Conservation (phyloP, 73 alveolate species). For the Paraurostyla sp. region DNA sequence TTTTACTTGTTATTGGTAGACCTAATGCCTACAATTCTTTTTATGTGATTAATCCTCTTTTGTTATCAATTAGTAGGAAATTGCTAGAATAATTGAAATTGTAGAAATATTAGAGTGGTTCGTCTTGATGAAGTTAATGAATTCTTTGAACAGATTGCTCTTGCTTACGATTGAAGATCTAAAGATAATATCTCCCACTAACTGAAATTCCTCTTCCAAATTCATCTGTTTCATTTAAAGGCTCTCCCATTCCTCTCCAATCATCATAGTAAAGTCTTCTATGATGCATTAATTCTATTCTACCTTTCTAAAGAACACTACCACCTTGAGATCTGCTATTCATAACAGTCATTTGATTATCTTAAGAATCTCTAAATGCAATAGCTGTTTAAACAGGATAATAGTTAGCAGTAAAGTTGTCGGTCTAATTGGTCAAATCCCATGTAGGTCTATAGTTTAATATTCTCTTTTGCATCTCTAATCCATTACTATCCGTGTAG, state of each 20-base stretch:
- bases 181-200: neutral
- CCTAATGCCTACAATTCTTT: neutral
- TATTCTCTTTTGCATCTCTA: constrained; percentile 75
- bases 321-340: constrained; percentile 72
- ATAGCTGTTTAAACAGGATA: constrained; percentile 76
- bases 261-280: constrained; percentile 81
- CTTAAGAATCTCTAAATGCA: constrained; percentile 25
- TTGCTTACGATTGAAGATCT: neutral
- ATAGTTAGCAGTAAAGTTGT: constrained; percentile 61
- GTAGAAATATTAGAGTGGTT: constrained; percentile 50
- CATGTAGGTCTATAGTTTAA: constrained; percentile 70
- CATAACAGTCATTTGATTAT: constrained; percentile 52
- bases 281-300: constrained; percentile 60
- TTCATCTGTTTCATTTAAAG: constrained; percentile 87
- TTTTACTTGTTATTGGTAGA: neutral
- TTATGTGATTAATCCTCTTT: neutral
- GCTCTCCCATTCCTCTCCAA: constrained; percentile 90
- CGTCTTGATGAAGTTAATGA: neutral
- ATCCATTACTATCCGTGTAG: constrained; percentile 83
- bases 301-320: constrained; percentile 44
- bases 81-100: constrained; percentile 3
- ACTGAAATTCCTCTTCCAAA: constrained; percentile 68
- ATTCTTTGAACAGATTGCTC: constrained; percentile 3
- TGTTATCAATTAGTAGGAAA: neutral
- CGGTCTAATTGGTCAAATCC: neutral